A percentile compares a stretch with the other conserved stretches of the same genome.
Evolutionary conservation across 306 rosid species (phyloP).

Genomic region (Cucumis melo): DNA sequence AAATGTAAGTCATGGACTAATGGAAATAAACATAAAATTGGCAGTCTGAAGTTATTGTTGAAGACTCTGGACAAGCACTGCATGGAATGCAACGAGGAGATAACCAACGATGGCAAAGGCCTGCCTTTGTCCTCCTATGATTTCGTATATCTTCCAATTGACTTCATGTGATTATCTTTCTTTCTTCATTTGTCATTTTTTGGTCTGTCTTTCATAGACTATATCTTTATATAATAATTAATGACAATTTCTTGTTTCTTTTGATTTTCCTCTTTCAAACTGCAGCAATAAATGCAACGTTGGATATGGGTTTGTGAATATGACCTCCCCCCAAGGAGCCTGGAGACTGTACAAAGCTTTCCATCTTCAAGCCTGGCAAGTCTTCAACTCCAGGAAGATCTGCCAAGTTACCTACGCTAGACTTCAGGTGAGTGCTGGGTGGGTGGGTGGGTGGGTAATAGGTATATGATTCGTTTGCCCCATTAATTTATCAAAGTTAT

Average conservation of each 20-base stretch:
- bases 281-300: constrained; percentile 88
- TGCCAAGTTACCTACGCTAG: constrained; percentile 83
- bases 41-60: constrained; percentile 72
- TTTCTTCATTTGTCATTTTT: neutral
- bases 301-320: constrained; percentile 94
- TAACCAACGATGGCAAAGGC: neutral
- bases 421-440: constrained; percentile 43
- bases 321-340: constrained; percentile 76
- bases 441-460: neutral
- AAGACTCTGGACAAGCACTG: constrained; percentile 96
- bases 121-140: constrained; percentile 67
- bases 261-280: neutral
- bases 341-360: constrained; percentile 79
- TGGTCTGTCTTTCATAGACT: neutral
- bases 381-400: constrained; percentile 79
- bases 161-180: constrained; percentile 46
- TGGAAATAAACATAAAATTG: neutral
- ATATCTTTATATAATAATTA: neutral
- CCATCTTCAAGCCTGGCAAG: constrained; percentile 79
- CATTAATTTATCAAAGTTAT: neutral
- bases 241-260: neutral
- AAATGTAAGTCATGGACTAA: neutral
- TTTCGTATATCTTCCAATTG: constrained; percentile 86
- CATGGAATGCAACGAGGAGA: constrained; percentile 64
- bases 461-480: neutral